A percentile compares a stretch with the other conserved stretches of the same genome.
Conservation (phyloP, 176 grass and related monocot species). For the Alopecurus myosuroides region DNA sequence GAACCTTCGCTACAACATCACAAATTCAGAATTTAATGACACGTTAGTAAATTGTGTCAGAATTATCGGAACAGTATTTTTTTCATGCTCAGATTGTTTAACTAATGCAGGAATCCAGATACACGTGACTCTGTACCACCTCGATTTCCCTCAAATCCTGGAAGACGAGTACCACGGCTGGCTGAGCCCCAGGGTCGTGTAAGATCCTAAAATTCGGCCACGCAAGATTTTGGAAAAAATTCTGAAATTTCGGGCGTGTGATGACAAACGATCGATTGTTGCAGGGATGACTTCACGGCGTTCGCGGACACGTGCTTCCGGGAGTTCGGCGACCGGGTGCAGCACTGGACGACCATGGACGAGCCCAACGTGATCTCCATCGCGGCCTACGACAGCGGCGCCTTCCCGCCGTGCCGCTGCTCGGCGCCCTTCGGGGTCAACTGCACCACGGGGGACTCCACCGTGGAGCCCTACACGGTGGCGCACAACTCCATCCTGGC, state of each 20-base stretch:
- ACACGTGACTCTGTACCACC: conserved; percentile 67
- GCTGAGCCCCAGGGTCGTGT: conserved; percentile 76
- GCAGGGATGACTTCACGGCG: conserved; percentile 73
- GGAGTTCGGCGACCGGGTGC: conserved; percentile 80
- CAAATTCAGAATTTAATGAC: background rate
- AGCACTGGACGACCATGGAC: conserved; percentile 67
- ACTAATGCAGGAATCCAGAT: conserved; percentile 59
- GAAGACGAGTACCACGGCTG: conserved; percentile 86
- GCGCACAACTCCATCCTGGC: conserved; percentile 52
- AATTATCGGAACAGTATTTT: background rate
- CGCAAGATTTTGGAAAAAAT: background rate
- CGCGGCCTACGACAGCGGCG: conserved; percentile 50
- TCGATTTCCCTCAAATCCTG: conserved; percentile 72
- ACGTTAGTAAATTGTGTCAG: background rate
- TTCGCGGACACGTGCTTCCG: conserved; percentile 71
- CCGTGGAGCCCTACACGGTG: conserved; percentile 61
- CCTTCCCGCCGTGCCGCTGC: conserved; percentile 63
- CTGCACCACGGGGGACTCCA: conserved; percentile 63
- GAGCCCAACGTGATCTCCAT: conserved; percentile 58
- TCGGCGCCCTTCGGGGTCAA: conserved; percentile 50
- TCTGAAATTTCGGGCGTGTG: background rate
- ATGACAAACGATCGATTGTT: background rate
- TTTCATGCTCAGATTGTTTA: background rate
- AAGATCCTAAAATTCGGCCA: conserved; percentile 13
- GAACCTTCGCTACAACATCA: background rate